These are phyloP conservation scores for Cladosporium oxysporum DNA, from an alignment of 2,329 filamentous ascomycete species.

Conservation along the genomic window DNA sequence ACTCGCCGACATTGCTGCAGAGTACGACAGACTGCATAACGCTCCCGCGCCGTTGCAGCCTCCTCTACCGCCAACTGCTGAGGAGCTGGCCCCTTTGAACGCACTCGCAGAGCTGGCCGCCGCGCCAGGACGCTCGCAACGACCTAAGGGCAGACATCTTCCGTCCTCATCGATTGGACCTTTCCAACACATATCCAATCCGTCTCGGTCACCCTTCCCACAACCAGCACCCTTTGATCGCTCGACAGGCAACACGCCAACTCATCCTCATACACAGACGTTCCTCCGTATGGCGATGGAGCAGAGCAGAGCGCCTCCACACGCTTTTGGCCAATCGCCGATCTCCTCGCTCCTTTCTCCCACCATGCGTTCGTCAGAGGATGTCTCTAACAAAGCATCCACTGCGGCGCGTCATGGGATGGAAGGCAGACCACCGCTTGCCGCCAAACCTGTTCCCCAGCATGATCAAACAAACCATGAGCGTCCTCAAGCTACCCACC, in stretches of 20 bases:
- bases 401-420: neutral
- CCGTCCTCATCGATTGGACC: neutral
- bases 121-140: slow-evolving; percentile 7
- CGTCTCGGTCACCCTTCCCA: neutral
- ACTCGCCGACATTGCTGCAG: slow-evolving; percentile 39
- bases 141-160: neutral
- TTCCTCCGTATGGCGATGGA: slow-evolving; percentile 14
- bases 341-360: neutral
- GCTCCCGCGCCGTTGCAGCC: neutral
- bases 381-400: neutral
- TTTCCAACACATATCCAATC: neutral
- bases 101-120: slow-evolving; percentile 14
- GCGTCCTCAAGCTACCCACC: neutral
- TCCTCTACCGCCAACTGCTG: slow-evolving; percentile 11
- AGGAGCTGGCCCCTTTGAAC: slow-evolving; percentile 14
- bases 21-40: slow-evolving; percentile 29
- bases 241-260: neutral
- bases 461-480: neutral
- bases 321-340: neutral
- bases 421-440: slow-evolving; percentile 6
- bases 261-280: neutral
- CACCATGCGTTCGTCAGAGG: slow-evolving; percentile 1
- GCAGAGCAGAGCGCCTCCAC: slow-evolving; percentile 9
- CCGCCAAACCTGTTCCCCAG: slow-evolving; percentile 6
- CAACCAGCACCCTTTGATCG: slow-evolving; percentile 8